Base-by-base conservation (phyloP, 1,284 basidiomycete genomes). In the Pascua guehoae region DNA sequence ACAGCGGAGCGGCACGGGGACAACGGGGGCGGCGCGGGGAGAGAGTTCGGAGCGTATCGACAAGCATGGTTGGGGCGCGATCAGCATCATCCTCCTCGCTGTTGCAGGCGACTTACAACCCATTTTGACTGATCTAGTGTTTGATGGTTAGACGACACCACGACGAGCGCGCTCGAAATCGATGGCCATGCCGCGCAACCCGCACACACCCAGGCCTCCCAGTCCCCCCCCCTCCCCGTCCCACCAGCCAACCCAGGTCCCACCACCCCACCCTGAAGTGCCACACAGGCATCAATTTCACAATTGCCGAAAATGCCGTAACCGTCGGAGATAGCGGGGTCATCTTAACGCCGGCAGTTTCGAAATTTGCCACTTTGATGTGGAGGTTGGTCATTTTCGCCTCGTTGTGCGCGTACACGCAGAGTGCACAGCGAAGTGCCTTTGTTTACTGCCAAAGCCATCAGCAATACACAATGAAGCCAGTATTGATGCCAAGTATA, bases 71-170 rank as follows among this genome's bases (percentile, higher is more conserved):
- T 32, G 24, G 24, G n/a, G 44, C 12, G 15, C 45, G 53, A 51
- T 60, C 58, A 60, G 58, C 54, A 51, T 39, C 14, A 14, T 52
- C 18, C 41, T 24, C 42, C 38, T 17, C 50, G 49, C 17, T 51
- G 39, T 32, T 32, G 16, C 17, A 41, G 43, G 57, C 51, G 59
- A 75, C 74, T 69, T 58, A 76, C 74, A 77, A 73, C 76, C 76
- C 76, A 78, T 78, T 60, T 66, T 76, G 70, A 66, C 65, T 70
- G 62, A 63, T 66, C 24, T 32, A 32, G 24, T 32, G 62, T 58
- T 68, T 68, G 66, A 61, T 58, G 66, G 64, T 65, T 67, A 57
- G 56, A 62, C n/a, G 36, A 41, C 36, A 47, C 15, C 46, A 32
- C 12, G 17, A 51, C 11, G 36, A 47, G 32, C 40, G 14, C 12